Base-by-base conservation (phyloP, 192 early-diverging fungal genomes). In the Backusella australiensis region DNA sequence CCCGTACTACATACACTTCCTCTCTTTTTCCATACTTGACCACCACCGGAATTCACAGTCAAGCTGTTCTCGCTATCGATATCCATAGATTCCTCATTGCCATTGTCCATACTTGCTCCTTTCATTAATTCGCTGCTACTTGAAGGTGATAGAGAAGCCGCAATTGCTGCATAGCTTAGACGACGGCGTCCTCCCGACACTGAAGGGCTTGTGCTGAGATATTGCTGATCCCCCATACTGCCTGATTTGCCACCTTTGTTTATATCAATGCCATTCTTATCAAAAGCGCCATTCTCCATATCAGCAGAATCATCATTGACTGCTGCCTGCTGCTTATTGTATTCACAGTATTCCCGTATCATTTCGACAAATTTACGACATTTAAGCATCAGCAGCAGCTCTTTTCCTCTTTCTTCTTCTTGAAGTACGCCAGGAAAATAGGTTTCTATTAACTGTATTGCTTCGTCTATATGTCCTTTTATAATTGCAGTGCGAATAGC, bases 281-380 rank as follows among this genome's bases (percentile, higher is more conserved):
- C 46, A 15, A 49, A 49, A 49, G 6, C 1, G 6, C 19, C 17
- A 49, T n/a, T 49, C 3, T 49, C 38, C 36, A 46, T 42, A 44
- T 34, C 32, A 35, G 17, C 8, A 14, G 9, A n/a, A 9, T 36
- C n/a, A 15, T 11, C 67, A 69, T 39, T 69, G 34, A 9, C n/a
- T 71, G 35, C 12, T 29, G 23, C 7, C 26, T 39, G 9, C 12
- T 71, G 19, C 35, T 71, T 49, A 17, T 71, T 71, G 29, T 71
- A 49, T 32, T 71, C 70, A 15, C 39, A 71, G 29, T 67, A 66
- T 39, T 82, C 79, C 6, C 74, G 72, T 36, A 97, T 91, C 85
- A 97, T 89, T 87, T 98, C 96, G 19, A 97, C 86, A 82, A 97
- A 97, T 77, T 93, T 89, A 49, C 88, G 90, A 78, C 96, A 96